phyloP scores from a whole-genome alignment of 2,329 filamentous ascomycete genomes.

The Colletotrichum tabaci region DNA sequence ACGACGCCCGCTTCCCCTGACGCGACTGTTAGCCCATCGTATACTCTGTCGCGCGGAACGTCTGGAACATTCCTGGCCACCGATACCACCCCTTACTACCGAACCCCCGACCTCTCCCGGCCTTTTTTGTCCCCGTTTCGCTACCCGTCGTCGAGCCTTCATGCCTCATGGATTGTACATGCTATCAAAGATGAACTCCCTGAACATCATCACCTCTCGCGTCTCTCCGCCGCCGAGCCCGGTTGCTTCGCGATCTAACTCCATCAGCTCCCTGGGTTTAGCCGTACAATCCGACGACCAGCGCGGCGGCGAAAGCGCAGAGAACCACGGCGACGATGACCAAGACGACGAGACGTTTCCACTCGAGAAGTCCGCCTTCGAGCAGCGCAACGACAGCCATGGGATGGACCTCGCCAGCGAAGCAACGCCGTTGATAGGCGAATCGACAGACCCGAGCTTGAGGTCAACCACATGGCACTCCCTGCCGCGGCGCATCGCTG shows the following conservation, averaged over 20 bases:
- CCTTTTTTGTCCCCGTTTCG: slow-evolving; percentile 5
- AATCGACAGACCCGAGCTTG: slow-evolving; percentile 37
- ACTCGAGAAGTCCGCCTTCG: slow-evolving; percentile 34
- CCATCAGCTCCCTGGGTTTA: slow-evolving; percentile 67
- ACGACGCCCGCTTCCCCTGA: slow-evolving; percentile 16
- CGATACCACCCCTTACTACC: slow-evolving; percentile 34
- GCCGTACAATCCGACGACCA: slow-evolving; percentile 61
- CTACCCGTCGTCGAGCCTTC: slow-evolving; percentile 24
- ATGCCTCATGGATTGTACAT: slow-evolving; percentile 68
- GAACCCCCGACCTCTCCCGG: slow-evolving; percentile 12
- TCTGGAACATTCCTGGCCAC: slow-evolving; percentile 42
- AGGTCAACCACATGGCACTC: slow-evolving; percentile 66
- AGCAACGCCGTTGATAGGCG: slow-evolving; percentile 76
- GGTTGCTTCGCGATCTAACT: slow-evolving; percentile 72
- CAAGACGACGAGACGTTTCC: slow-evolving; percentile 52
- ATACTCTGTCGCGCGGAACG: slow-evolving; percentile 36
- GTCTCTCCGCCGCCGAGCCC: slow-evolving; percentile 76
- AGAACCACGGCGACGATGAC: slow-evolving; percentile 44
- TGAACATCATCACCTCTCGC: slow-evolving; percentile 92
- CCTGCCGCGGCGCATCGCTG: slow-evolving; percentile 79
- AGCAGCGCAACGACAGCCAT: slow-evolving; percentile 34
- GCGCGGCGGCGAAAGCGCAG: slow-evolving; percentile 47
- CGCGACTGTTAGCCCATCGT: slow-evolving; percentile 33
- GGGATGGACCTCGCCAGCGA: slow-evolving; percentile 64
- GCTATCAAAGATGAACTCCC: slow-evolving; percentile 88